A percentile compares a stretch with the other conserved stretches of the same genome.
Conservation (phyloP, 805 yeast genomes). For the Hanseniaspora guilliermondii region DNA sequence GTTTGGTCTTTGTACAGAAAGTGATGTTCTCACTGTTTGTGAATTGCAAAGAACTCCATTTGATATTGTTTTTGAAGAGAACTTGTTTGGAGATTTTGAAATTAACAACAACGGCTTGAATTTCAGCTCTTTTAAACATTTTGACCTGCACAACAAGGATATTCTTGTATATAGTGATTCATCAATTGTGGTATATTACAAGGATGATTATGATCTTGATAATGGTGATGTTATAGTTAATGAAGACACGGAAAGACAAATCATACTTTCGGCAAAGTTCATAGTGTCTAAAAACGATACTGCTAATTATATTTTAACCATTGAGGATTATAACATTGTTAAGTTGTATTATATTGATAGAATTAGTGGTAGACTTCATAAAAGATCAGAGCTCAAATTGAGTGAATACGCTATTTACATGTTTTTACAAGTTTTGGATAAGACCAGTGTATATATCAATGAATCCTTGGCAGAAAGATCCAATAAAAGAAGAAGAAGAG, state of each 20-base stretch:
- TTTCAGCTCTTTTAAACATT: not conserved
- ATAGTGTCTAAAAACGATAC: not conserved
- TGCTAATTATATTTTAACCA: not conserved
- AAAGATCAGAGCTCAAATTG: not conserved
- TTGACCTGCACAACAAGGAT: not conserved
- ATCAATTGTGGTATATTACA: not conserved
- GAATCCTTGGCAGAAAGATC: not conserved
- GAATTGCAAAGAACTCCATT: not conserved
- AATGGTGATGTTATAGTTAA: not conserved
- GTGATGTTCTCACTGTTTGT: not conserved
- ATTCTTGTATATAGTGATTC: not conserved
- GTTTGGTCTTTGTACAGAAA: not conserved
- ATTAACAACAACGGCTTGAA: not conserved
- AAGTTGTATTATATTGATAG: conserved; percentile 6
- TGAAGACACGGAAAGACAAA: not conserved
- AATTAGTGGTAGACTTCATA: not conserved
- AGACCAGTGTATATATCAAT: not conserved
- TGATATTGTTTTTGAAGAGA: not conserved
- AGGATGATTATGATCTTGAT: not conserved
- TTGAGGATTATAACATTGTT: conserved; percentile 2
- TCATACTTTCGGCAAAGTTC: not conserved
- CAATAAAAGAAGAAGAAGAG: conserved; percentile 1
- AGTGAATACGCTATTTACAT: conserved; percentile 8
- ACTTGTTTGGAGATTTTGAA: not conserved
- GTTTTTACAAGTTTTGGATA: not conserved